Base-by-base conservation (phyloP, 495 filamentous ascomycete species). In the Tuber magnatum region DNA sequence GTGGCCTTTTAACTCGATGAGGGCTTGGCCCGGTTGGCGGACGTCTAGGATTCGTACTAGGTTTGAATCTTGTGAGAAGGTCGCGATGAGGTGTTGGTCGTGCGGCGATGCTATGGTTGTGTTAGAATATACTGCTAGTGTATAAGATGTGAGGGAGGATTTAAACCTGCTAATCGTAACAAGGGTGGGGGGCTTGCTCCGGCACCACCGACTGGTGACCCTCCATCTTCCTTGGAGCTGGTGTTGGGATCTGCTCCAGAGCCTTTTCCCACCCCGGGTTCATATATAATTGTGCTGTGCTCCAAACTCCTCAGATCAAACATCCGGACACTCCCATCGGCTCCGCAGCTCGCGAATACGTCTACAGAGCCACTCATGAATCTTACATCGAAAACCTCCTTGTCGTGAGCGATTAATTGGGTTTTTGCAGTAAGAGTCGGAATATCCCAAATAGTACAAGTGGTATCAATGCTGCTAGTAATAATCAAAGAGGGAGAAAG, bases 371-470 rank as follows among this genome's bases (percentile, higher is more conserved):
- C 94, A 38, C 94, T 94, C 84, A 95, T 97, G 84, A 98, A 99
- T 20, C 95, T 90, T 46, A 99, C 95, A 83, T 99, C 95, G 80
- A 96, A 99, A 8, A 99, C 95, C 84, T 99, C 95, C 83, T 97
- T 98, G 84, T 99, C 95, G 81, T 99, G 95, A 39, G 95, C 95
- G 84, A 99, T 99, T 22, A 99, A 85, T 83, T 99, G 95, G 3
- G 95, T 99, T 84, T 99, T 99, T 22, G 95, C 95, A 1, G 95
- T 99, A 76, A 99, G 85, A 5, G 95, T 97, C 3, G 95, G 95
- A 42, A 99, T 99, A 81, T 99, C 95, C 95, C 95, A 99, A 74
- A 99, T 98, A n/a, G 95, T 99, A 85, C 95, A 99, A 1, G 95
- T 99, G 0, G 95, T 99, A 83, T 99, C 95, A 77, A 99, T 99